Evolutionary conservation across 306 rosid genomes (phyloP).

Genomic region (Luffa acutangula): DNA sequence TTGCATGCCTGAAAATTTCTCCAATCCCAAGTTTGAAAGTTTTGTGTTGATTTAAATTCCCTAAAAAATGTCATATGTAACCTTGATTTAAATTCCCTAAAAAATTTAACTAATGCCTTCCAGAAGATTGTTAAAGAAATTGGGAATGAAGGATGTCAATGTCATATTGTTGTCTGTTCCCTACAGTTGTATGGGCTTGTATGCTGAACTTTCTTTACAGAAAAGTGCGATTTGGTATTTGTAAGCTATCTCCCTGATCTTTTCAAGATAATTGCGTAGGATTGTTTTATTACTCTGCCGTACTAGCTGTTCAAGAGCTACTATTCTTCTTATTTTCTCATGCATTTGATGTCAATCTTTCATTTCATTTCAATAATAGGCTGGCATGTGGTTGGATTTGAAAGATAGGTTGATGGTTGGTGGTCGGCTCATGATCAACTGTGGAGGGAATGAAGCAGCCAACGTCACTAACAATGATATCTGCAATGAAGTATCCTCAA

Average conservation of each 20-base stretch:
- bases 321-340: neutral
- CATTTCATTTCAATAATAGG: conserved; percentile 27
- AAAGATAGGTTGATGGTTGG: conserved; percentile 44
- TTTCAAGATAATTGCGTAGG: neutral
- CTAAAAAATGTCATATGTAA: no score
- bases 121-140: no score
- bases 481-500: conserved; percentile 20
- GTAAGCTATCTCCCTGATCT: neutral
- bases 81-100: no score
- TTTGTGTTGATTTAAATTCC: no score
- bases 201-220: no score
- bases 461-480: conserved; percentile 14
- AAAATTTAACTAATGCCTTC: no score
- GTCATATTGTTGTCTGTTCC: no score
- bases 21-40: no score
- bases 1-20: no score
- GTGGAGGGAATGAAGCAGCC: conserved; percentile 63
- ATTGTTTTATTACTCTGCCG: neutral
- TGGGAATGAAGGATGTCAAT: no score
- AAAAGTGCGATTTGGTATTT: no score
- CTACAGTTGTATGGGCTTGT: no score
- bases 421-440: conserved; percentile 88
- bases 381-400: conserved; percentile 60
- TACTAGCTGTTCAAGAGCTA: neutral
- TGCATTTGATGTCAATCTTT: neutral